These are phyloP conservation scores for Apophysomyces trapeziformis DNA, from an alignment of 371 early-diverging fungal genomes.

Conservation along the genomic window DNA sequence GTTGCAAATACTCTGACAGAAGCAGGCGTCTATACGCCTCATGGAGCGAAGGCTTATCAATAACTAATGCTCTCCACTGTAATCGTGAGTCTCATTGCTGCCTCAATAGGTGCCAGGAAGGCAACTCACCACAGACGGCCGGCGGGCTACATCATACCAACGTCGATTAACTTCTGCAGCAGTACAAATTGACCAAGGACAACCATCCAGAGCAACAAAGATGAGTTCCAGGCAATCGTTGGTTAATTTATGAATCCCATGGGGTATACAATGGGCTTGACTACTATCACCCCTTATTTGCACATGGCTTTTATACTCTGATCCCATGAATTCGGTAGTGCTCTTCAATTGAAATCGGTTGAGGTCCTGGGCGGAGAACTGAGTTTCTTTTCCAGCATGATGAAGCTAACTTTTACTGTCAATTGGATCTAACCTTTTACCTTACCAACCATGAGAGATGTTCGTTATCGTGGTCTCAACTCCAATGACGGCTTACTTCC, in stretches of 20 bases:
- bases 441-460: too few species aligned
- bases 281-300: too few species aligned
- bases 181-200: constrained; percentile 13
- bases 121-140: constrained; percentile 16
- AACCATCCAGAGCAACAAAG: constrained; percentile 13
- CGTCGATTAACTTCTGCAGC: constrained; percentile 16
- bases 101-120: neutral
- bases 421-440: too few species aligned
- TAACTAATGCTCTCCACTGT: constrained; percentile 16
- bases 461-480: too few species aligned
- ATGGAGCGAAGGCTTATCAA: constrained; percentile 16
- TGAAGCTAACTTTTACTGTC: too few species aligned
- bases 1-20: neutral
- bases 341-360: too few species aligned
- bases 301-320: too few species aligned
- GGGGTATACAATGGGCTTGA: neutral
- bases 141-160: constrained; percentile 15
- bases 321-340: too few species aligned
- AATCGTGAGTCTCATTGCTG: neutral
- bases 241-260: constrained; percentile 1
- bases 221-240: constrained; percentile 18
- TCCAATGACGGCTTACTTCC: too few species aligned
- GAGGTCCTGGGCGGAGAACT: too few species aligned
- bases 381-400: too few species aligned
- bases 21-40: constrained; percentile 4